phyloP scores from a whole-genome alignment of 2,329 filamentous ascomycete genomes.

The Claviceps spartinae region DNA sequence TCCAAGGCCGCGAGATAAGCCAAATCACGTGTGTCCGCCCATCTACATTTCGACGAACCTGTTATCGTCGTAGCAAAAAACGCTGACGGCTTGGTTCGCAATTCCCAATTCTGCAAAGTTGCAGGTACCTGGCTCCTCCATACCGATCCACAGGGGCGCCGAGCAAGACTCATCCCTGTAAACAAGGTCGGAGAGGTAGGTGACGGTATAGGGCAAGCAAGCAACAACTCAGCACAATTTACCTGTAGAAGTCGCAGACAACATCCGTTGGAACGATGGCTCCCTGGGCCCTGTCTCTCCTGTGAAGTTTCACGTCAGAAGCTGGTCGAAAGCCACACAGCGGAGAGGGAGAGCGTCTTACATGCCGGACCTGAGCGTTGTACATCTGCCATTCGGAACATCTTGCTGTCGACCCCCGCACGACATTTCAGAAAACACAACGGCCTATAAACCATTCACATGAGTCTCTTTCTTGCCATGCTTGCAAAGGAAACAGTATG shows the following conservation, averaged over 20 bases:
- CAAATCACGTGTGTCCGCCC: no score
- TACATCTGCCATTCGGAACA: conserved; percentile 1
- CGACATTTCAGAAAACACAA: neutral
- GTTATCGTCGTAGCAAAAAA: conserved; percentile 5
- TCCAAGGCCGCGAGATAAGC: neutral
- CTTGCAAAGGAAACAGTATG: no score
- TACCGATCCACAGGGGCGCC: conserved; percentile 4
- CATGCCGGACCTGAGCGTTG: neutral
- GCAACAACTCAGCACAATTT: neutral
- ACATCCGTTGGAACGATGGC: neutral
- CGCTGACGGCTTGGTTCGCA: conserved; percentile 1
- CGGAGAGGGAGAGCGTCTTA: neutral
- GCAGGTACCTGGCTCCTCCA: conserved; percentile 2
- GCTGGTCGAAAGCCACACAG: neutral
- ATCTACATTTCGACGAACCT: neutral
- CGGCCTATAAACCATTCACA: neutral
- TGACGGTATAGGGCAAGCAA: neutral
- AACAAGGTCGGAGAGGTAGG: neutral
- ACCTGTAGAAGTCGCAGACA: conserved; percentile 2
- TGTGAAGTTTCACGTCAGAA: neutral
- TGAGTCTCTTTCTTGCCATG: neutral
- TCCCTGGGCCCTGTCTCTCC: neutral
- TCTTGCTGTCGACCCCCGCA: neutral
- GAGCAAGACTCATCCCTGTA: conserved; percentile 3
- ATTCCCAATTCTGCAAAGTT: conserved; percentile 1